Evolutionary conservation across 257 asterid genomes (phyloP).

Genomic region (Rehmannia glutinosa): DNA sequence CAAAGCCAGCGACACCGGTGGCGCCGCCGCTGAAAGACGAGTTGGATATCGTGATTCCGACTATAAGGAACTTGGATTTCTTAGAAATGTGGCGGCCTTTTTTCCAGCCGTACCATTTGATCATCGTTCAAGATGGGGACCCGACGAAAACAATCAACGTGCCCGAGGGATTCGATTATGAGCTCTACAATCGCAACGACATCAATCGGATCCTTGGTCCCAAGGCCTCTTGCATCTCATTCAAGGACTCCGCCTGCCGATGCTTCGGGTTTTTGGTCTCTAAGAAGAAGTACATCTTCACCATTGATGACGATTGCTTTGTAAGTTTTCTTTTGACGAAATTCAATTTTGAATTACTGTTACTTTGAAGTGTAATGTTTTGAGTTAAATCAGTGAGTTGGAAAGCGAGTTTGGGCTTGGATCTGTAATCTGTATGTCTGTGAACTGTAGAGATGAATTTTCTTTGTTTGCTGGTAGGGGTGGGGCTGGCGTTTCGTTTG

Average conservation of each 20-base stretch:
- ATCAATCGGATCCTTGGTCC: conserved; percentile 50
- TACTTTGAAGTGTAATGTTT: background rate
- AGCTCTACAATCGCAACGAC: conserved; percentile 47
- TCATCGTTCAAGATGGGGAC: conserved; percentile 50
- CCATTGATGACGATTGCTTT: conserved; percentile 58
- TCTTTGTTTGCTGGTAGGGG: background rate
- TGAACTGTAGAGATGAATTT: background rate
- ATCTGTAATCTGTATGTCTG: conserved; percentile 11
- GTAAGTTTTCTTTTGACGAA: conserved; percentile 20
- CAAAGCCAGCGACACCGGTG: conserved; percentile 33
- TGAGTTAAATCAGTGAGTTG: conserved; percentile 4
- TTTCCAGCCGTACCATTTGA: conserved; percentile 42
- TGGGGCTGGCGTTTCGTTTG: background rate
- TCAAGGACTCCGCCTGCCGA: conserved; percentile 54
- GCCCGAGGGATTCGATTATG: conserved; percentile 48
- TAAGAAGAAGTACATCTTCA: conserved; percentile 52
- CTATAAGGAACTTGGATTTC: conserved; percentile 45
- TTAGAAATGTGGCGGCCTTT: conserved; percentile 49
- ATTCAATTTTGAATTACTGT: background rate
- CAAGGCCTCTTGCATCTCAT: conserved; percentile 52
- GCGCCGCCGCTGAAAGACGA: conserved; percentile 44
- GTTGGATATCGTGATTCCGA: conserved; percentile 45
- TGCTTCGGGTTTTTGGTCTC: conserved; percentile 52
- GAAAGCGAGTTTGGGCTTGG: conserved; percentile 10
- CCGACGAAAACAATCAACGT: conserved; percentile 33